phyloP scores from a whole-genome alignment of 106 monocot species.

The Amphibolis antarctica region DNA sequence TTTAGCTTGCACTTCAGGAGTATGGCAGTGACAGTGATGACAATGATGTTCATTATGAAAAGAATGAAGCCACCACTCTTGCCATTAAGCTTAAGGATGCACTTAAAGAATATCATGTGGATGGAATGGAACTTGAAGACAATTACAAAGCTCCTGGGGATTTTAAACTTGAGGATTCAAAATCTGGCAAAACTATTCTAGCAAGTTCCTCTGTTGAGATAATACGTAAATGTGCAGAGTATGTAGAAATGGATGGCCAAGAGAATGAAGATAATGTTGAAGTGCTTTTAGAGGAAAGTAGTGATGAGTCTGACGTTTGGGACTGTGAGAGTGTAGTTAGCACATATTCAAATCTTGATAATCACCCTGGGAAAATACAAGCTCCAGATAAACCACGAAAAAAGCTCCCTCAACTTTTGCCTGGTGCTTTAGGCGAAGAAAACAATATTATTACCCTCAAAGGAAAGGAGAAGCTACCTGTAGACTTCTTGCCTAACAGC shows the following conservation, averaged over 20 bases:
- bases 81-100: constrained; percentile 43
- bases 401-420: constrained; percentile 20
- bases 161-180: constrained; percentile 19
- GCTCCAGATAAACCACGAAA: constrained; percentile 45
- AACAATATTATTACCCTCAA: constrained; percentile 49
- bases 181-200: constrained; percentile 1
- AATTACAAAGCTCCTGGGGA: constrained; percentile 55
- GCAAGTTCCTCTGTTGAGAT: constrained; percentile 39
- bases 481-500: constrained; percentile 56
- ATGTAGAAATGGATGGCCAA: constrained; percentile 66
- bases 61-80: constrained; percentile 32
- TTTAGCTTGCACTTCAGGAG: constrained; percentile 55
- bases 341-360: constrained; percentile 85
- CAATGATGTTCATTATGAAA: constrained; percentile 17
- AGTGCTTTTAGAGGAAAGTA: constrained; percentile 57
- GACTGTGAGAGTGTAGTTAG: constrained; percentile 95
- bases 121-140: constrained; percentile 36
- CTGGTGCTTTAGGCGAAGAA: constrained; percentile 21
- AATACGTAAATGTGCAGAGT: constrained; percentile 57
- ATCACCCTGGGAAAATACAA: constrained; percentile 86
- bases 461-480: constrained; percentile 77
- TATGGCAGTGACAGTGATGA: constrained; percentile 42
- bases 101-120: constrained; percentile 41
- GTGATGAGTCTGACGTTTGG: constrained; percentile 81
- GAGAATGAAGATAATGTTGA: constrained; percentile 39